Percentiles rank a stretch among this genome's conserved stretches.
These are phyloP conservation scores for Plasmodium inui DNA, from an alignment of 169 alveolate genomes.

Conservation along the genomic window DNA sequence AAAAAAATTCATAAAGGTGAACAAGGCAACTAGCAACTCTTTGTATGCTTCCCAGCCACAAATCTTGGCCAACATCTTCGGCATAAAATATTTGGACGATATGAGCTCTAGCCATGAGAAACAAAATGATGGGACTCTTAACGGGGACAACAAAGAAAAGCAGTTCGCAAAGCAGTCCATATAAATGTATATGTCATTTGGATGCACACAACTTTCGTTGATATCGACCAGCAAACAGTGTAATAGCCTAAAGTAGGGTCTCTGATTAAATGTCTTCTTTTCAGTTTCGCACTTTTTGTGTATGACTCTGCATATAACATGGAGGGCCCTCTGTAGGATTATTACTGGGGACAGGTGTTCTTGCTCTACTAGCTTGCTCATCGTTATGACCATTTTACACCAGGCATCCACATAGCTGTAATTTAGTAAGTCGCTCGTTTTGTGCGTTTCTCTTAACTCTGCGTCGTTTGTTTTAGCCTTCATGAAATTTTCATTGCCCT, in stretches of 20 bases:
- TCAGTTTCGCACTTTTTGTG: constrained; percentile 46
- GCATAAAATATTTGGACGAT: constrained; percentile 85
- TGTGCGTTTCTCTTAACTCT: constrained; percentile 31
- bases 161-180: constrained; percentile 58
- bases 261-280: constrained; percentile 51
- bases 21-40: constrained; percentile 81
- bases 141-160: constrained; percentile 54
- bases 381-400: constrained; percentile 59
- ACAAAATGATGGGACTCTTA: constrained; percentile 66
- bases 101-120: constrained; percentile 76
- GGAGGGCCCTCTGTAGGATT: constrained; percentile 62
- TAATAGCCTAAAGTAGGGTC: constrained; percentile 75
- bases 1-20: constrained; percentile 80
- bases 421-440: constrained; percentile 44
- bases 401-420: constrained; percentile 68
- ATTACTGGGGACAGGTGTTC: constrained; percentile 63
- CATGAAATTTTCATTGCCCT: background rate
- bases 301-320: constrained; percentile 63
- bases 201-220: constrained; percentile 20
- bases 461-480: background rate
- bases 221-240: constrained; percentile 65
- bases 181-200: constrained; percentile 36
- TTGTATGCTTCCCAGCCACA: constrained; percentile 87
- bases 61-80: constrained; percentile 88
- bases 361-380: constrained; percentile 50